Evolutionary conservation across 768 basidiomycete species (phyloP).

Genomic region (Phlebiopsis flavidoalba): DNA sequence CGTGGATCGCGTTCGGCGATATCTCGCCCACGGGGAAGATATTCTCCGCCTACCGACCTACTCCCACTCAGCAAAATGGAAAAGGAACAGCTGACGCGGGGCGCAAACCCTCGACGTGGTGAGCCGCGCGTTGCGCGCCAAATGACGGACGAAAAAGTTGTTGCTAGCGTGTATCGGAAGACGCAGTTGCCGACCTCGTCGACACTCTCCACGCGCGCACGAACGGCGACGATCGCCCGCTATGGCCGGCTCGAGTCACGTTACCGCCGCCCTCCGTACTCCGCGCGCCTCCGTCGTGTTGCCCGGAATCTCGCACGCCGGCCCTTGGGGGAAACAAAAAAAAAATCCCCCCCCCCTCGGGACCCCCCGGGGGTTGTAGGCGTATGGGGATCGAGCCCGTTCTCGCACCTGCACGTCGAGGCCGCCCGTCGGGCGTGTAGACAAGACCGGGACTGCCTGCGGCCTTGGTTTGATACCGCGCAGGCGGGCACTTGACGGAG

Average conservation of each 20-base stretch:
- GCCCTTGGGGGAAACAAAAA: no score
- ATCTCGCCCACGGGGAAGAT: conserved; percentile 82
- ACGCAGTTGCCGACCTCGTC: conserved; percentile 89
- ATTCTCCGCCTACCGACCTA: conserved; percentile 79
- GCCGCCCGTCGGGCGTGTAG: conserved; percentile 89
- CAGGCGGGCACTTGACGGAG: conserved; percentile 82
- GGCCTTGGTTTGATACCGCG: conserved; percentile 85
- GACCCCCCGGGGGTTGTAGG: conserved; percentile 77
- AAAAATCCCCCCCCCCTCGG: no score
- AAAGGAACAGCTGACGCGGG: not conserved
- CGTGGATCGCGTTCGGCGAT: conserved; percentile 76
- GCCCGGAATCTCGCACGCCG: conserved; percentile 68
- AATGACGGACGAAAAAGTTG: conserved; percentile 83
- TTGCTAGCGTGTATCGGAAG: conserved; percentile 89
- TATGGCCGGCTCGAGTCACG: conserved; percentile 76
- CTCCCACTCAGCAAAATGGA: not conserved
- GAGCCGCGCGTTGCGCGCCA: conserved; percentile 83
- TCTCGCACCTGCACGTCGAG: conserved; percentile 75
- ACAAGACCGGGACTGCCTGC: conserved; percentile 94
- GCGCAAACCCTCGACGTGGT: conserved; percentile 74
- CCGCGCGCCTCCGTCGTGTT: conserved; percentile 71
- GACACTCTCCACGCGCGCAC: conserved; percentile 88
- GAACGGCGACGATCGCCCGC: conserved; percentile 80
- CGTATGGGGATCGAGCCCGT: conserved; percentile 74
- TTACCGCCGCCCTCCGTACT: conserved; percentile 77